Evolutionary conservation across 352 stramenopile genomes (phyloP), one percentile per base, ranked within the genome.

Genomic region (Phytophthora pisi): DNA sequence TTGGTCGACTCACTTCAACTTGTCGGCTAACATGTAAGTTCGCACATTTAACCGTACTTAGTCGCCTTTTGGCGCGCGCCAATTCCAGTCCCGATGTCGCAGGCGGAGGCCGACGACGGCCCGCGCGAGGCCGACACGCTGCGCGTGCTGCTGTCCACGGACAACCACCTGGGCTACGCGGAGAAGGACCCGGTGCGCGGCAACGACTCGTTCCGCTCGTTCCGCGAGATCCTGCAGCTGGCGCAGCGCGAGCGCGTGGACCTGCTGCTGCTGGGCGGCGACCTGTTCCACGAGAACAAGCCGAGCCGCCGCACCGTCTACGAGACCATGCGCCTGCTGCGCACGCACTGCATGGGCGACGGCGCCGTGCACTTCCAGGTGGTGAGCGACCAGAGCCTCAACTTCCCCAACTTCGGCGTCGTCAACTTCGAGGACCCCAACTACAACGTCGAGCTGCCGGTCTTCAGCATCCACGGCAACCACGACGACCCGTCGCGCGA

Each of bases 271-370:
- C 76, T 99, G 4, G 96, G 89, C 5, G 98, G 98, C 28, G 98
- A 99, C 80, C 79, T 99, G 3, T 99, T 99, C 80, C 97, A 99
- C 77, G 96, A 99, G 26, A 99, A 99, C 77, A 99, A 99, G 72
- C 98, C 98, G 20, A 98, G 86, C 28, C 88, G 97, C n/a, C 85
- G 81, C 57, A 98, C 97, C 0, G 57, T 99, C 66, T 97, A 98
- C 75, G 95, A 97, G 63, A 98, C 97, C n/a, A 98, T 99, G 91
- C 80, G 96, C 20, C 88, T 99, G 38, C 76, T 99, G 56, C 89
- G 97, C 24, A 77, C 87, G 43, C 97, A 99, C 82, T 98, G 92
- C 71, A 97, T 99, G 82, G 97, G 88, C 46, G 89, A 98, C 70
- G 79, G 74, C 10, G 67, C 79, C 38, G 86, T 97, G 38, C 70